Conservation (phyloP, 2,329 filamentous ascomycete species). For the Pestalotiopsis sp. region DNA sequence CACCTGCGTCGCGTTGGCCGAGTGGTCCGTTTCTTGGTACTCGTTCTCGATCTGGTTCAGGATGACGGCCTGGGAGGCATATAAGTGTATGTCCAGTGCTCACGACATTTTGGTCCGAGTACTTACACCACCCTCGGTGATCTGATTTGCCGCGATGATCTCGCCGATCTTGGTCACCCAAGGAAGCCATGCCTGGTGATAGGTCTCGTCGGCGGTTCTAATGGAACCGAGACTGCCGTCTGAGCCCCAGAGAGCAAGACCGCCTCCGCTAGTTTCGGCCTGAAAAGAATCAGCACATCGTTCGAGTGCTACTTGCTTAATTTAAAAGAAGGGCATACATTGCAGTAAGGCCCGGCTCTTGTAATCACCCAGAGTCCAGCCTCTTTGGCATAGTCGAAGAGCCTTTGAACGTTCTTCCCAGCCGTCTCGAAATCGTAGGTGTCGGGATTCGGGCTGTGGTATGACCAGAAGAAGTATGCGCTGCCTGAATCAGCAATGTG, state of each 20-base stretch:
- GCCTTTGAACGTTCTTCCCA: slow-evolving; percentile 51
- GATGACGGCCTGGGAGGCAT: slow-evolving; percentile 42
- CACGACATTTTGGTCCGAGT: neutral
- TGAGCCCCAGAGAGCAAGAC: slow-evolving; percentile 44
- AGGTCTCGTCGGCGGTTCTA: slow-evolving; percentile 44
- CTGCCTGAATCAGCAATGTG: slow-evolving; percentile 21
- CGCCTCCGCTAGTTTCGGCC: slow-evolving; percentile 51
- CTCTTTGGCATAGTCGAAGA: slow-evolving; percentile 53
- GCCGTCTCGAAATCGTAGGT: slow-evolving; percentile 53
- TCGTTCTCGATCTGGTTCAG: slow-evolving; percentile 58
- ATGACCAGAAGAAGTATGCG: slow-evolving; percentile 55
- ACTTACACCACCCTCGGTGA: slow-evolving; percentile 47
- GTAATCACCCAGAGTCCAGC: slow-evolving; percentile 54
- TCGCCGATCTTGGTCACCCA: slow-evolving; percentile 48
- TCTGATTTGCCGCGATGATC: slow-evolving; percentile 51
- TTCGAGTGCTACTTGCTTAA: neutral
- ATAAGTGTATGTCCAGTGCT: neutral
- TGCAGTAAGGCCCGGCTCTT: slow-evolving; percentile 53
- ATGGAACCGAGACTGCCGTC: slow-evolving; percentile 44
- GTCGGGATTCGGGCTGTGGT: slow-evolving; percentile 45
- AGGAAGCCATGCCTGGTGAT: slow-evolving; percentile 46
- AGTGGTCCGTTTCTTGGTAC: slow-evolving; percentile 46
- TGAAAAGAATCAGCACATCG: neutral
- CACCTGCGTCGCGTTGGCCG: slow-evolving; percentile 46
- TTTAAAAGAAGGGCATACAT: slow-evolving; percentile 24